Percentiles rank a stretch among this genome's conserved stretches.
Evolutionary conservation across 2,329 filamentous ascomycete species (phyloP).

Genomic region (Colletotrichum navitas): DNA sequence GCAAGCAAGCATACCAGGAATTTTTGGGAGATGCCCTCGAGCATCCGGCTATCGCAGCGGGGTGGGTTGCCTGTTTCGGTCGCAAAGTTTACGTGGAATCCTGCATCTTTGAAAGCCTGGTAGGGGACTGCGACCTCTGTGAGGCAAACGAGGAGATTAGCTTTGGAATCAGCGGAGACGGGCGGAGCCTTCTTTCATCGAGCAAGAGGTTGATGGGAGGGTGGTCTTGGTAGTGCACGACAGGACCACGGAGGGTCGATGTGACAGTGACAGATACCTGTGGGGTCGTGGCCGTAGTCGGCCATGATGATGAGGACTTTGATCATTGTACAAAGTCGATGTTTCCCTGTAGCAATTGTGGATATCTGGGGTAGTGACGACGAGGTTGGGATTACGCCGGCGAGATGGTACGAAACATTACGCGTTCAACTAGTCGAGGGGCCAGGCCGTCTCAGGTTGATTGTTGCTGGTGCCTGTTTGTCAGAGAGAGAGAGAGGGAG

Average conservation of each 20-base stretch:
- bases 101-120: constrained; percentile 59
- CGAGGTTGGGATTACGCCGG: neutral
- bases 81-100: constrained; percentile 62
- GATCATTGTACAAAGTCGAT: constrained; percentile 42
- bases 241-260: neutral
- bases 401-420: neutral
- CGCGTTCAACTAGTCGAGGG: neutral
- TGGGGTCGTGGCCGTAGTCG: constrained; percentile 68
- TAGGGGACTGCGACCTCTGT: constrained; percentile 65
- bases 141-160: constrained; percentile 20
- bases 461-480: constrained; percentile 48
- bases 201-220: neutral
- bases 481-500: constrained; percentile 34
- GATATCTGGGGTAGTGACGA: neutral
- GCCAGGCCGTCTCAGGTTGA: neutral
- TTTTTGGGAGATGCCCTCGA: constrained; percentile 62
- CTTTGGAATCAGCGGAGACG: constrained; percentile 17
- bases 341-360: neutral
- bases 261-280: constrained; percentile 53
- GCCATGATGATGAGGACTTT: constrained; percentile 64
- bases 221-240: neutral
- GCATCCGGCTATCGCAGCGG: constrained; percentile 63
- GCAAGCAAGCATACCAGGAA: constrained; percentile 55
- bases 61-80: constrained; percentile 63
- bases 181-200: neutral